Evolutionary conservation across 75 land plant genomes (phyloP), one percentile per base, ranked within the genome.

Genomic region (Isoetes taiwanensis): DNA sequence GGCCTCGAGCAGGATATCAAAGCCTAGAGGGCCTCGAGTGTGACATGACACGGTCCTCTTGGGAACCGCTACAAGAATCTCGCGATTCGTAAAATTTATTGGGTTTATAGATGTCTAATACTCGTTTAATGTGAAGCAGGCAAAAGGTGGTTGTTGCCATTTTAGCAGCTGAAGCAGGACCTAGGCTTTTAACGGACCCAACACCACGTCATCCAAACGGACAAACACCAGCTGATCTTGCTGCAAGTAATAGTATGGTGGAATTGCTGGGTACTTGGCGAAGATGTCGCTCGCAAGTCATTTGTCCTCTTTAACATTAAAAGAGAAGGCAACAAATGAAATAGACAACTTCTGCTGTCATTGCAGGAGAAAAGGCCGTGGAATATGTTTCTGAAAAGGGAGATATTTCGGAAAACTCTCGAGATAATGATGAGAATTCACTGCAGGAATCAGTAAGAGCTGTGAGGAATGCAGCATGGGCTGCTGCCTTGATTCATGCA

Each of bases 211-310:
- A 41, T 71, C 81, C 82, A 56, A 57, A 70, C 10, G 93, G 97
- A 29, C 73, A 62, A 62, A 74, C 86, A 34, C 76, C 94, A 29
- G 81, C 88, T 30, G 97, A 86, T 62, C 69, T 91, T 14, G 94
- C 97, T 30, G 68, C 82, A 14, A 6, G 32, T 5, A 78, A 61
- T 52, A 80, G 82, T 88, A 91, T 64, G 75, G 74, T 70, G 97
- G 97, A n/a, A 83, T 91, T 68, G 76, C 82, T 52, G 94, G 85
- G 28, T 91, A 64, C 48, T 75, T 91, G 46, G 87, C 97, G 30
- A 93, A 86, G 62, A 71, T 57, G 54, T 57, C 66, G 17, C 73
- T 91, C 57, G 81, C 77, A 16, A 34, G 65, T 2, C 84, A 76
- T 42, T 77, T 91, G 12, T 37, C 55, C 19, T 38, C 67, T 1